Evolutionary conservation across 2,329 filamentous ascomycete species (phyloP).

Genomic region (Alternaria sp.): DNA sequence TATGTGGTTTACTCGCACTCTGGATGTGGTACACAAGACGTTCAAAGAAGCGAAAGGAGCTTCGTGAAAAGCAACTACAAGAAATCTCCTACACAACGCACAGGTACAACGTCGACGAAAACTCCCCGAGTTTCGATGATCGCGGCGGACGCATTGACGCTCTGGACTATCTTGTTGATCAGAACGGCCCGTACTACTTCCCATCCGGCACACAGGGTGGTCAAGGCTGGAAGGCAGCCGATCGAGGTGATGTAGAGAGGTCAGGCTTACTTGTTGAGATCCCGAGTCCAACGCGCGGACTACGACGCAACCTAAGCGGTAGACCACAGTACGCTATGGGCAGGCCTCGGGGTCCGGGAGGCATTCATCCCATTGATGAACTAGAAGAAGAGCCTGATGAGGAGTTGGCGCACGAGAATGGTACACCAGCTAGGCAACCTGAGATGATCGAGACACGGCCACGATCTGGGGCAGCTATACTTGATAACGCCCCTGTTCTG

Average conservation of each 20-base stretch:
- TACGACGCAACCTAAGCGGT: constrained; percentile 52
- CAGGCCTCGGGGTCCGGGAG: constrained; percentile 60
- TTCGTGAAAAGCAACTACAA: constrained; percentile 64
- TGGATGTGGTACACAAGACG: constrained; percentile 59
- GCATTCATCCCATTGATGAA: constrained; percentile 71
- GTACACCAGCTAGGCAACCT: constrained; percentile 21
- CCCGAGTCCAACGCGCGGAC: constrained; percentile 59
- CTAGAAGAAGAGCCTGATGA: constrained; percentile 62
- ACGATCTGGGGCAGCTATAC: constrained; percentile 31
- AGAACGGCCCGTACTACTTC: constrained; percentile 41
- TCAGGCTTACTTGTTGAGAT: constrained; percentile 59
- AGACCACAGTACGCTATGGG: constrained; percentile 59
- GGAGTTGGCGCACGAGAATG: constrained; percentile 28
- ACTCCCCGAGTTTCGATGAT: constrained; percentile 46
- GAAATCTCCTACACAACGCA: constrained; percentile 62
- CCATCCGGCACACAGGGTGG: constrained; percentile 31
- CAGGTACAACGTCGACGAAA: constrained; percentile 54
- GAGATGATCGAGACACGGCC: constrained; percentile 39
- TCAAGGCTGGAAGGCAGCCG: constrained; percentile 44
- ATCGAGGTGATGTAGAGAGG: constrained; percentile 52
- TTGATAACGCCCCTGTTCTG: constrained; percentile 42
- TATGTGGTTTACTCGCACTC: constrained; percentile 53
- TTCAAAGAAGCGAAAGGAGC: constrained; percentile 51
- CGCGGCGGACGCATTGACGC: constrained; percentile 53
- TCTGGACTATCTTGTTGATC: constrained; percentile 43